These are phyloP conservation scores for Phanerochaete carnosa DNA, from an alignment of 768 basidiomycete species.

Conservation along the genomic window DNA sequence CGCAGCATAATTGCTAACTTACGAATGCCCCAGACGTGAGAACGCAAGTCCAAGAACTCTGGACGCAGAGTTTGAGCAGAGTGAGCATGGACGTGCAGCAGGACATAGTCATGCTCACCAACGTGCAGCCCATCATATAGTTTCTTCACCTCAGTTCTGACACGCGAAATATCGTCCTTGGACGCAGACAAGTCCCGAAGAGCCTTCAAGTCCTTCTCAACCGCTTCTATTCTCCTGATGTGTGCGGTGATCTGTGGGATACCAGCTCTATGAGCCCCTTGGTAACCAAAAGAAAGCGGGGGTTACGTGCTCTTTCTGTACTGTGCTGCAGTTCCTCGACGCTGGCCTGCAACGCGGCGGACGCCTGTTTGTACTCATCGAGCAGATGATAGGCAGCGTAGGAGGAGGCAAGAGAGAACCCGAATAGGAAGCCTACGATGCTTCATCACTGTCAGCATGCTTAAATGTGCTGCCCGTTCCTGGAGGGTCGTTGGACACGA, in stretches of 20 bases:
- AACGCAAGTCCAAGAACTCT: conserved; percentile 80
- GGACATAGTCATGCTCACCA: conserved; percentile 40
- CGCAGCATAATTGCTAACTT: conserved; percentile 31
- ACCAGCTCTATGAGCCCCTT: neutral
- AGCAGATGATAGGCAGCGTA: conserved; percentile 84
- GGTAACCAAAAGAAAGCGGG: neutral
- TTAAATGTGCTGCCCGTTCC: neutral
- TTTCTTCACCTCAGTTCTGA: conserved; percentile 84
- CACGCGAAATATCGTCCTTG: conserved; percentile 77
- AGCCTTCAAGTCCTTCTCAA: conserved; percentile 86
- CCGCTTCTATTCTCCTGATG: conserved; percentile 76
- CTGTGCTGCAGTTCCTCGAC: conserved; percentile 83
- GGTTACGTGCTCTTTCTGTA: conserved; percentile 63
- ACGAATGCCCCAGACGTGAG: conserved; percentile 89
- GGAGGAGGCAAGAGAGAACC: conserved; percentile 86
- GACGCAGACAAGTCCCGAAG: conserved; percentile 59
- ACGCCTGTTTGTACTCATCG: conserved; percentile 88
- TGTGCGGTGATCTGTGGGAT: conserved; percentile 70
- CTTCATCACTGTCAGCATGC: conserved; percentile 31
- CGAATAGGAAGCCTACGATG: conserved; percentile 82
- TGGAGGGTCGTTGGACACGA: conserved; percentile 3
- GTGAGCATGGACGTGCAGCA: neutral
- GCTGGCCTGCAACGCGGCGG: conserved; percentile 82
- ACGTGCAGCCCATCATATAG: conserved; percentile 80
- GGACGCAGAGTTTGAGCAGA: neutral